Conservation (phyloP, 495 filamentous ascomycete genomes). For the Penicillium coprophilum region DNA sequence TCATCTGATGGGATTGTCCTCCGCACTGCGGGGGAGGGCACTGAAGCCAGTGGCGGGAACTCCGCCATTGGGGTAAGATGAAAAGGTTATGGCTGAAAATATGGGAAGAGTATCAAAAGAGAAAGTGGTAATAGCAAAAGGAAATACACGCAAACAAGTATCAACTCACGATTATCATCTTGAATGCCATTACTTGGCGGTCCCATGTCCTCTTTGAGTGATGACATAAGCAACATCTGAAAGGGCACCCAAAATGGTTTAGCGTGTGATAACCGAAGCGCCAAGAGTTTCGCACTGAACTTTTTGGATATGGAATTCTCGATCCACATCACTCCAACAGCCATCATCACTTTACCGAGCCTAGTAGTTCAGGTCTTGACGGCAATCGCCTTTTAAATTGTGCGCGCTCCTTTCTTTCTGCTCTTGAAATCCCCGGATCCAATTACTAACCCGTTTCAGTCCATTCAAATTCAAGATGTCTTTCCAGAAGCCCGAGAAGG, state of each 20-base stretch:
- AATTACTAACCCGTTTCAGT: conserved; percentile 13
- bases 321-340: conserved; percentile 36
- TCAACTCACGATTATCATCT: conserved; percentile 8
- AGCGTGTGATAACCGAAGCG: conserved; percentile 44
- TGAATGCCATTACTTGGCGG: conserved; percentile 3
- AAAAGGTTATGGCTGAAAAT: neutral
- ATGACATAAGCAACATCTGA: conserved; percentile 28
- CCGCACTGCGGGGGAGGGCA: conserved; percentile 68
- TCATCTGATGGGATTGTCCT: conserved; percentile 63
- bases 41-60: conserved; percentile 70
- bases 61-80: conserved; percentile 34
- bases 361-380: conserved; percentile 62
- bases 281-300: conserved; percentile 46
- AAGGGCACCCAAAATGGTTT: conserved; percentile 23
- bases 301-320: conserved; percentile 25
- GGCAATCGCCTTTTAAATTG: conserved; percentile 39
- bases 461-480: conserved; percentile 67
- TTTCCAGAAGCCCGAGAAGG: conserved; percentile 95
- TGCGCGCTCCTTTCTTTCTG: conserved; percentile 3
- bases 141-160: conserved; percentile 7
- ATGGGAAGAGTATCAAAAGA: neutral
- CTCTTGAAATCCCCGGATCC: conserved; percentile 3
- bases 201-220: conserved; percentile 8
- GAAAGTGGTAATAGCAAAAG: neutral
- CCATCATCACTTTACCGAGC: conserved; percentile 85